Conservation (phyloP, 2,329 filamentous ascomycete species). For the Mycosphaerella arachidis region DNA sequence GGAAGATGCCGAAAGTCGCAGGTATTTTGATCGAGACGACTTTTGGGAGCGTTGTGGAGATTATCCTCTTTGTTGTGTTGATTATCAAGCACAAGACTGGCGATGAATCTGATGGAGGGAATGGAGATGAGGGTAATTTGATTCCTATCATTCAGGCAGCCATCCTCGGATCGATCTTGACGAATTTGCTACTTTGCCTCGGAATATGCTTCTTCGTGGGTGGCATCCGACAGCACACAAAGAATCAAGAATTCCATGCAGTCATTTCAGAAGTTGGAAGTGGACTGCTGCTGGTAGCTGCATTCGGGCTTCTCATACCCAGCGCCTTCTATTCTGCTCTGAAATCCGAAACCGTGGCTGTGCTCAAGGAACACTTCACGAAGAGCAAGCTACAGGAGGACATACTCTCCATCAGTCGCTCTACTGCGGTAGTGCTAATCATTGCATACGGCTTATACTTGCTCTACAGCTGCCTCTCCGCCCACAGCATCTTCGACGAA, state of each 20-base stretch:
- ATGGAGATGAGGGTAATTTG: slow-evolving; percentile 29
- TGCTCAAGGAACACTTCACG: slow-evolving; percentile 33
- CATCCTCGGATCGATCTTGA: slow-evolving; percentile 77
- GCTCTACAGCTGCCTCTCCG: slow-evolving; percentile 68
- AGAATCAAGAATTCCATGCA: slow-evolving; percentile 61
- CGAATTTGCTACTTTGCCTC: slow-evolving; percentile 73
- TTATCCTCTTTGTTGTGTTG: slow-evolving; percentile 74
- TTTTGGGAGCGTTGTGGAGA: slow-evolving; percentile 70
- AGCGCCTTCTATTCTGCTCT: slow-evolving; percentile 50
- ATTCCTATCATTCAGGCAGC: slow-evolving; percentile 67
- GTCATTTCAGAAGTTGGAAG: slow-evolving; percentile 74
- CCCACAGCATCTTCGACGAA: slow-evolving; percentile 72
- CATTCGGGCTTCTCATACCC: slow-evolving; percentile 47
- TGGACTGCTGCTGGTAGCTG: slow-evolving; percentile 70
- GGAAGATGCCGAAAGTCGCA: slow-evolving; percentile 69
- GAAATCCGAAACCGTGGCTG: slow-evolving; percentile 19
- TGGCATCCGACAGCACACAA: slow-evolving; percentile 61
- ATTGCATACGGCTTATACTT: slow-evolving; percentile 59
- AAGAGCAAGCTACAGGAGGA: slow-evolving; percentile 42
- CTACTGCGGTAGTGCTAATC: slow-evolving; percentile 66
- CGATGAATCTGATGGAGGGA: slow-evolving; percentile 13
- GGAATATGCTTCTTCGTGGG: slow-evolving; percentile 70
- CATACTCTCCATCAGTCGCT: slow-evolving; percentile 63
- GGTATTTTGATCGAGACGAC: slow-evolving; percentile 51
- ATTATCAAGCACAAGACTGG: slow-evolving; percentile 38